Base-by-base conservation (phyloP, 2,329 filamentous ascomycete species). In the Albifimbria verrucaria region DNA sequence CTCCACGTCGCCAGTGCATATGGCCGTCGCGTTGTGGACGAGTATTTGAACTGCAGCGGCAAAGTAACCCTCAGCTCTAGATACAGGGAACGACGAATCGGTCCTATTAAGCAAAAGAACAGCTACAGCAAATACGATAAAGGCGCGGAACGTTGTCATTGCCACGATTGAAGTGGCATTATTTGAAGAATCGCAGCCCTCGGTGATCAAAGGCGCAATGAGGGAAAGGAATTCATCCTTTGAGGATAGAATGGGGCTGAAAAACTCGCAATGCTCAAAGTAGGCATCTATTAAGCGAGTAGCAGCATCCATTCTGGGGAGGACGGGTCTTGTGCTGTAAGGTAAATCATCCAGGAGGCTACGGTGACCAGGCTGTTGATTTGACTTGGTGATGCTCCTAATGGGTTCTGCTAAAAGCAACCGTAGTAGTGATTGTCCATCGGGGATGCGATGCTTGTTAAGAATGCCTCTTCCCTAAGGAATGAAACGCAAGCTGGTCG, bases 251-350 rank as follows among this genome's bases (percentile, higher is more conserved):
- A 66, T 54, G 2, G 62, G 62, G 0, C 61, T 66, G 45, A 66
- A 66, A 17, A 66, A 66, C 10, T 64, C 57, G 15, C 59, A 62
- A 23, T 66, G 64, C 39, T 66, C 60, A 24, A 66, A 66, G n/a
- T 66, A 66, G 0, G 61, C 60, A 4, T 62, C 55, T 0, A 54
- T 49, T 1, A 66, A 52, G 26, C 53, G 2, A 39, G 6, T 7
- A 20, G 51, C 15, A 12, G 58, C 48, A 12, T 54, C 53, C 21
- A 44, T 5, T 11, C 48, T 11, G 36, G 64, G 50, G 41, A 64
- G 12, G 2, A 45, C 52, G 4, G 28, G 52, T 24, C 6, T 28
- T 7, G 11, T 55, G 52, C 9, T 59, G 10, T 20, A 58, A 2
- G 57, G 58, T 18, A 55, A 50, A 23, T 51, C 57, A 47, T 11